Conservation (phyloP, 371 early-diverging fungal species). For the Mucor indicus region DNA sequence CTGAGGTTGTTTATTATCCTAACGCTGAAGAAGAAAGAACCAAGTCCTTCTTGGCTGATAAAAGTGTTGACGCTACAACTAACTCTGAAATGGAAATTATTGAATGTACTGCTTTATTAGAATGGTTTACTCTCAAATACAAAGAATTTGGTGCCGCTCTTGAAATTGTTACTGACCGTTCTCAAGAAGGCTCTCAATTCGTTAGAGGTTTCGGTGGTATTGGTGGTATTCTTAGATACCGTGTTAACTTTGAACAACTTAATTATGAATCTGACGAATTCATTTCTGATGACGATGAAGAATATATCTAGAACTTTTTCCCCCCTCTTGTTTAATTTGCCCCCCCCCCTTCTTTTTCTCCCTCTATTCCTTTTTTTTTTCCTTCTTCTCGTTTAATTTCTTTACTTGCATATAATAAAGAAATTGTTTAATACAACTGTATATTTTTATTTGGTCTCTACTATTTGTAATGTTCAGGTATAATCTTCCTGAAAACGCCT, state of each 20-base stretch:
- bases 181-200: slow-evolving; percentile 99
- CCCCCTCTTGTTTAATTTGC: too few species aligned
- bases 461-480: slow-evolving; percentile 42
- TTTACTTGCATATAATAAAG: too few species aligned
- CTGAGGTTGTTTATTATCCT: slow-evolving; percentile 70
- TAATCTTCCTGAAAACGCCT: slow-evolving; percentile 38
- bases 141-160: slow-evolving; percentile 93
- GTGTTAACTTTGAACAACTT: slow-evolving; percentile 78
- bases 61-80: slow-evolving; percentile 30
- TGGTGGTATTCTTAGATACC: slow-evolving; percentile 96
- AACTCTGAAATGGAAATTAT: slow-evolving; percentile 18
- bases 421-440: too few species aligned
- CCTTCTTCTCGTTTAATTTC: too few species aligned
- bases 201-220: slow-evolving; percentile 99
- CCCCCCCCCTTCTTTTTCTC: too few species aligned
- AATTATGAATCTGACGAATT: slow-evolving; percentile 36
- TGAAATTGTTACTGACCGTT: slow-evolving; percentile 97
- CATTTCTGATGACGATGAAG: slow-evolving; percentile 35
- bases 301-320: slow-evolving; percentile 19
- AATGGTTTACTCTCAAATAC: slow-evolving; percentile 99
- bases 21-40: slow-evolving; percentile 84
- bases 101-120: slow-evolving; percentile 83
- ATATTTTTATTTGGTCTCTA: too few species aligned
- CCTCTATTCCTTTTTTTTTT: too few species aligned
- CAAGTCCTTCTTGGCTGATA: slow-evolving; percentile 55